Base-by-base conservation (phyloP, 2,329 filamentous ascomycete genomes). In the Microthyrium microscopicum region DNA sequence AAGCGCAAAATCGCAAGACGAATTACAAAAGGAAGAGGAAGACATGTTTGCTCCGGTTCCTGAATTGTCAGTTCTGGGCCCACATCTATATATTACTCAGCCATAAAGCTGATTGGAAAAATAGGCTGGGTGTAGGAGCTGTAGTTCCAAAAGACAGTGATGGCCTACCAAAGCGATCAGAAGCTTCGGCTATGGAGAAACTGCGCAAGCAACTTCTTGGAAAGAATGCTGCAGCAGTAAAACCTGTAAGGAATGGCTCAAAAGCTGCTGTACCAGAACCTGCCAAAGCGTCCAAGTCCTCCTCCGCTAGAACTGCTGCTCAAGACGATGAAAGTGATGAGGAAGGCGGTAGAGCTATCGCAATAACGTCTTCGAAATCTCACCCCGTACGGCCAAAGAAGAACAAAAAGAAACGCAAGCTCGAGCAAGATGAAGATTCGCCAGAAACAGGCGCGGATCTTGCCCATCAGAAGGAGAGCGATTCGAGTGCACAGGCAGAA, bases 21-120 rank as follows among this genome's bases (percentile, higher is more conserved):
- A 66, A 39, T 45, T 60, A 13, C 56, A 62, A 36, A 51, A 56
- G 26, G 64, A 70, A 30, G 68, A 73, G 39, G 56, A 66, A 42
- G 63, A 66, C 39, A 56, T 68, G 25, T 68, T 68, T 42, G 59
- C 54, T 12, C 55, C 60, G 24, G 60, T 62, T 4, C 64, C 66
- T 16, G 66, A 71, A 45, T 59, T 59, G 68, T 71, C 52, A 31
- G 54, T 46, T 29, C n/a, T n/a, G n/a, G n/a, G 5, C 9, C 8
- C 6, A 17, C 3, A 15, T 5, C 27, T 4, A 27, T 31, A 13
- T 13, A 15, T 19, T 7, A 26, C 31, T 33, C 11, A 20, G 15
- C 19, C n/a, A n/a, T n/a, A 24, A 15, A 5, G 29, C 34, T 36
- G 24, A 36, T 15, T 19, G n/a, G 11, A 11, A 15, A 16, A 20